Evolutionary conservation across 2,329 filamentous ascomycete genomes (phyloP), one percentile per base, ranked within the genome.

Genomic region (Westerdykella sp.): DNA sequence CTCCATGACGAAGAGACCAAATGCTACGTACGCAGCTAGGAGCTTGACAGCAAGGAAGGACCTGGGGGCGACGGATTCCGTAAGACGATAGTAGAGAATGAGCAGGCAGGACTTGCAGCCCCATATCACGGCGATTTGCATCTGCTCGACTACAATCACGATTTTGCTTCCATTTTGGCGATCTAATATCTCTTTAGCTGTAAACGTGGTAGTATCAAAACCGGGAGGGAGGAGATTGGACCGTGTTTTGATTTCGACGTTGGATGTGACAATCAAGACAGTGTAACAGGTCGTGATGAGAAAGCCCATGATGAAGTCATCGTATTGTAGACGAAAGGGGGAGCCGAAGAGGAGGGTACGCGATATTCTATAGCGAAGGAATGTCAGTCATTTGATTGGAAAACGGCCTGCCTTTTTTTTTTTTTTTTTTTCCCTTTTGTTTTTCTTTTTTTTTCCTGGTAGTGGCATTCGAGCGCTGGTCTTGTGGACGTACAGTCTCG

Each of bases 221-320:
- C 63, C 64, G 0, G 67, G 65, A 1, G 69, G 68, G n/a, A 73
- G 54, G 0, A 74, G 66, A 39, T 74, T 74, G 6, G 67, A 70
- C 21, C 62, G 59, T 3, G 61, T 57, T 41, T 66, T 58, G 6
- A 64, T 56, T 43, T 72, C 69, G 36, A 66, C 64, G 49, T 73
- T 74, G 48, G 72, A 66, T n/a, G 67, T 65, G 11, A 70, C 68
- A 25, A 81, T 68, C 15, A 78, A 66, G 5, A 67, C 66, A 25
- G 73, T 76, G 45, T 80, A 75, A 38, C 65, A 65, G 11, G 63
- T 65, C 47, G 74, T 63, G 6, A 74, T 71, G 42, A 78, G 65
- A 7, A 74, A 34, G 11, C 55, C 59, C 76, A 81, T 81, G 18
- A 78, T 63, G 53, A 73, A 79, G 54, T 82, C 79, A 51, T 81